Evolutionary conservation across 306 rosid genomes (phyloP).

Genomic region (Prunus salicina): DNA sequence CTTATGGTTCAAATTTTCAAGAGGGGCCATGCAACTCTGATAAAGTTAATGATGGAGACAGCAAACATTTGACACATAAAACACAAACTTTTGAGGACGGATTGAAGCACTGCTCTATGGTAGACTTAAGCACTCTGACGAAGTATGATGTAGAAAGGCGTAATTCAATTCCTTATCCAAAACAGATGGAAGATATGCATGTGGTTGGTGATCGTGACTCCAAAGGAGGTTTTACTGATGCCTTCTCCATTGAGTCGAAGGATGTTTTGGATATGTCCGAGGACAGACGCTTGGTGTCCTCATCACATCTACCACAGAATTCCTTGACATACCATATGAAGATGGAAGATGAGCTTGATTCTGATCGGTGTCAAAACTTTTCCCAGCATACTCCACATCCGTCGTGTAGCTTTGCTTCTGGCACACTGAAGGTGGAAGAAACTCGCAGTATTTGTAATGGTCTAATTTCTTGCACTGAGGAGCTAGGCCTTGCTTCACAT

Average conservation of each 20-base stretch:
- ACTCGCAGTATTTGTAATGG: conserved; percentile 18
- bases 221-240: conserved; percentile 25
- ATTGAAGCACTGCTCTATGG: conserved; percentile 41
- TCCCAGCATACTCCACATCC: neutral
- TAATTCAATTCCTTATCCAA: conserved; percentile 24
- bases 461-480: conserved; percentile 31
- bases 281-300: conserved; percentile 21
- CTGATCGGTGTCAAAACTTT: conserved; percentile 1
- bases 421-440: conserved; percentile 10
- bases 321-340: conserved; percentile 21
- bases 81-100: conserved; percentile 29
- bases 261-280: conserved; percentile 17
- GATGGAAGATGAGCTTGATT: conserved; percentile 33
- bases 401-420: neutral
- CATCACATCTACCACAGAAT: conserved; percentile 11
- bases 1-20: conserved; percentile 30
- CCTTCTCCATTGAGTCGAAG: conserved; percentile 22
- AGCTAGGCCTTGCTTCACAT: conserved; percentile 17
- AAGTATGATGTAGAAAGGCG: conserved; percentile 27
- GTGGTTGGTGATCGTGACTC: conserved; percentile 28
- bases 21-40: conserved; percentile 34
- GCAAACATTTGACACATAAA: conserved; percentile 23
- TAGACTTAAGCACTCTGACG: conserved; percentile 2
- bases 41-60: conserved; percentile 35
- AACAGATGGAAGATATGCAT: conserved; percentile 31